Conservation (phyloP, 2,329 filamentous ascomycete genomes). For the Penicillium sp. region DNA sequence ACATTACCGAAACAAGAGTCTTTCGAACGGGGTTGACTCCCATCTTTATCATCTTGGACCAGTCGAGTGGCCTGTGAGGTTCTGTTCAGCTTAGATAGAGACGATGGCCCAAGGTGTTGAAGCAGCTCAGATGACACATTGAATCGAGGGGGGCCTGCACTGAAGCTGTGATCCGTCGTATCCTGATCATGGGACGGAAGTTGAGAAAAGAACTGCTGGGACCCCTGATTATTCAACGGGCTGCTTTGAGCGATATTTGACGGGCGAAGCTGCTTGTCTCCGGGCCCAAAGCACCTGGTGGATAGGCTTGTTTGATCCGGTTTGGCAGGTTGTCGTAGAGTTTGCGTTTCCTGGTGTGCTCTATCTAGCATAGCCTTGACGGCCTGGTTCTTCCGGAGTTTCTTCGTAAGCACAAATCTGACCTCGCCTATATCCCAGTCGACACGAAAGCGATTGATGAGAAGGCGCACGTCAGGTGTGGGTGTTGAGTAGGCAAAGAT, state of each 20-base stretch:
- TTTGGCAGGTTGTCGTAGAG: neutral
- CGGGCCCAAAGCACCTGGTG: slow-evolving; percentile 6
- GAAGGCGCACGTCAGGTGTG: slow-evolving; percentile 25
- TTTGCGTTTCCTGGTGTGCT: slow-evolving; percentile 11
- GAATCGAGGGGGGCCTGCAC: neutral
- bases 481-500: slow-evolving; percentile 31
- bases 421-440: slow-evolving; percentile 18
- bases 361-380: slow-evolving; percentile 20
- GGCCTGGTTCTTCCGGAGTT: slow-evolving; percentile 16
- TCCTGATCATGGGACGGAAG: neutral
- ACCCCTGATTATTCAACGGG: neutral
- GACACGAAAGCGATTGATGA: slow-evolving; percentile 27
- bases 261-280: neutral
- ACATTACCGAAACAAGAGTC: too few species aligned
- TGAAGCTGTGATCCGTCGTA: neutral
- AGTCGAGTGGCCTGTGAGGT: too few species aligned
- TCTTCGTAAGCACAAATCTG: slow-evolving; percentile 18
- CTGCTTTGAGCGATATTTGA: neutral
- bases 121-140: slow-evolving; percentile 11
- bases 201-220: slow-evolving; percentile 18
- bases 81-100: neutral
- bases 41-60: too few species aligned
- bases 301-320: neutral
- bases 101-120: slow-evolving; percentile 4
- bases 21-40: too few species aligned